Conservation (phyloP, 352 stramenopile genomes). For the Pythium utonaiense region DNA sequence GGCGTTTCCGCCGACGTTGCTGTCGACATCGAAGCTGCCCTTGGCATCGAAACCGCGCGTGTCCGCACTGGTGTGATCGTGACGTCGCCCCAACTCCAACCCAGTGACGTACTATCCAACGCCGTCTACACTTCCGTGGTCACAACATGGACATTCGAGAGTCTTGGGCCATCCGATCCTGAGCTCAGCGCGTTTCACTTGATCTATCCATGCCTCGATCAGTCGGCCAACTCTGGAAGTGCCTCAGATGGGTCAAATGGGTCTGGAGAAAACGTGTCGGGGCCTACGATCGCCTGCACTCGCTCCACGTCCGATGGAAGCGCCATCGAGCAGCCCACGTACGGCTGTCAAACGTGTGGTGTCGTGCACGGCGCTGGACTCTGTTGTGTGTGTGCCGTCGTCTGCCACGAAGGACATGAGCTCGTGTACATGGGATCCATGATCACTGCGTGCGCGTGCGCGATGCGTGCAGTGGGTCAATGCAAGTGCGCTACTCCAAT, state of each 20-base stretch:
- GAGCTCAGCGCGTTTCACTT: slow-evolving; percentile 2
- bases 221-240: neutral
- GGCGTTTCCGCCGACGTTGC: slow-evolving; percentile 12
- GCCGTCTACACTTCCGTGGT: slow-evolving; percentile 5
- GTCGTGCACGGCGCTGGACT: slow-evolving; percentile 63
- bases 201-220: slow-evolving; percentile 13
- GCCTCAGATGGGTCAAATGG: neutral
- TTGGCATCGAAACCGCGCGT: slow-evolving; percentile 6
- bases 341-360: slow-evolving; percentile 80
- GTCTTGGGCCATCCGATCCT: neutral
- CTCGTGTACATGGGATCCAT: slow-evolving; percentile 69
- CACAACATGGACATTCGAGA: slow-evolving; percentile 20
- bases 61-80: slow-evolving; percentile 18
- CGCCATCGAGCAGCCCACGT: slow-evolving; percentile 73
- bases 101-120: neutral
- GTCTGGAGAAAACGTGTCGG: neutral
- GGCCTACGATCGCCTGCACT: slow-evolving; percentile 42
- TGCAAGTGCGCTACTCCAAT: slow-evolving; percentile 56
- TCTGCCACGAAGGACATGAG: slow-evolving; percentile 83
- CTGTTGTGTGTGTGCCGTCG: slow-evolving; percentile 59
- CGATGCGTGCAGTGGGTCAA: slow-evolving; percentile 40
- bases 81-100: neutral
- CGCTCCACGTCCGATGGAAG: slow-evolving; percentile 75
- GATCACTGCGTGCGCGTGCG: slow-evolving; percentile 68
- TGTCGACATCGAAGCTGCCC: slow-evolving; percentile 21